Percentiles rank a stretch among this genome's conserved stretches.
These are phyloP conservation scores for Micractinium sp. DNA, from an alignment of 139 green algal genomes.

Conservation along the genomic window DNA sequence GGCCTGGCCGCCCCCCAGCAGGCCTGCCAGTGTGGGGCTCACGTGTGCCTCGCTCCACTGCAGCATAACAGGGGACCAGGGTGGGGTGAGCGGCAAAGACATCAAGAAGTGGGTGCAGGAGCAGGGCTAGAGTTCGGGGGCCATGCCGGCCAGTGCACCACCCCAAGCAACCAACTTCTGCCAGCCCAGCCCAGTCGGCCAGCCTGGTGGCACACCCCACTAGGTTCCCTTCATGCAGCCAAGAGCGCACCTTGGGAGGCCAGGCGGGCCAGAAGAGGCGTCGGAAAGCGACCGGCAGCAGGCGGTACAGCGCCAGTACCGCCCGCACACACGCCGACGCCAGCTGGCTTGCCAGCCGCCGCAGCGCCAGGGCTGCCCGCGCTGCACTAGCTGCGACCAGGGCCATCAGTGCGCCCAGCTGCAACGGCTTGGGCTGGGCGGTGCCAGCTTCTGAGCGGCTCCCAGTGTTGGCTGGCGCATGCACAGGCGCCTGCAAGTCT, in stretches of 20 bases:
- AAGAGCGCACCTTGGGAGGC: background rate
- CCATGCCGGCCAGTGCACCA: background rate
- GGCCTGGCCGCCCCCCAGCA: background rate
- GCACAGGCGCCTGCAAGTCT: background rate
- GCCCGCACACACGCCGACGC: background rate
- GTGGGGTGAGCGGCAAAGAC: background rate
- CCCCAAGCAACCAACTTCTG: background rate
- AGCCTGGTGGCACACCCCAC: too few species aligned
- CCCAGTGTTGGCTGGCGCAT: too few species aligned
- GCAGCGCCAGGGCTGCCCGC: background rate
- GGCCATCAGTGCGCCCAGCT: background rate
- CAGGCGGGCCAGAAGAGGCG: conserved; percentile 23
- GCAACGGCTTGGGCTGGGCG: background rate
- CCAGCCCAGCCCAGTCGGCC: background rate
- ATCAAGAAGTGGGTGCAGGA: background rate
- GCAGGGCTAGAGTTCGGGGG: background rate
- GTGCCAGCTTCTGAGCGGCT: too few species aligned
- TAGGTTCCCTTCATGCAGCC: too few species aligned
- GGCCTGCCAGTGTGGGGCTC: conserved; percentile 7
- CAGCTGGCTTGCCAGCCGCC: background rate
- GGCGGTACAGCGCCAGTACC: background rate
- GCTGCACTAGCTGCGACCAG: background rate
- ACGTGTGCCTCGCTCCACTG: conserved; percentile 14
- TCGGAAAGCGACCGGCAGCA: background rate
- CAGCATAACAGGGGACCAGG: background rate